phyloP scores from a whole-genome alignment of 768 basidiomycete species.

The Collybia sordida region DNA sequence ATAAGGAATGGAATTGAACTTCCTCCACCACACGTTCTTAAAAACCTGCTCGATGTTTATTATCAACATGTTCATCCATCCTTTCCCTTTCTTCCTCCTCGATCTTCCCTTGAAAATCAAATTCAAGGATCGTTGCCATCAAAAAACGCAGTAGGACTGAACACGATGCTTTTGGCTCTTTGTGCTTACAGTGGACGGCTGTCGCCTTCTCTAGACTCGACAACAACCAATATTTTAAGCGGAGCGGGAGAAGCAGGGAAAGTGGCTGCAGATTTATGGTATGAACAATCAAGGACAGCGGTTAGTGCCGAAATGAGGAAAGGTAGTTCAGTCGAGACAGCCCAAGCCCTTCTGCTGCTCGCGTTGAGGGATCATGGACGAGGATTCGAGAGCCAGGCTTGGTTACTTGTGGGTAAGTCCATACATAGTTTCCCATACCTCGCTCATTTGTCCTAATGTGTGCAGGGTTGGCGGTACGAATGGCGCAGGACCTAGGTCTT shows the following conservation, averaged over 20 bases:
- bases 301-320: conserved; percentile 7
- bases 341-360: conserved; percentile 24
- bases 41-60: conserved; percentile 23
- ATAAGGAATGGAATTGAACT: conserved; percentile 17
- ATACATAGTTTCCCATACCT: not conserved
- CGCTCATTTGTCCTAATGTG: not conserved
- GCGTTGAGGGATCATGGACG: conserved; percentile 25
- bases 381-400: conserved; percentile 25
- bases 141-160: conserved; percentile 8
- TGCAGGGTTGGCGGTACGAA: conserved; percentile 18
- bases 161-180: conserved; percentile 22
- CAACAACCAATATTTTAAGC: conserved; percentile 2
- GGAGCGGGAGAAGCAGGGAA: conserved; percentile 15
- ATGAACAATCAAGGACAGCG: conserved; percentile 16
- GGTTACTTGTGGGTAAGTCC: conserved; percentile 21
- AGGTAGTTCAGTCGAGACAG: conserved; percentile 17
- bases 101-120: conserved; percentile 9
- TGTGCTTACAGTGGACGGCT: conserved; percentile 27
- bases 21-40: conserved; percentile 22
- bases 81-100: conserved; percentile 21
- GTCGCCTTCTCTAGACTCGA: conserved; percentile 7
- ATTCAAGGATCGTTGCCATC: conserved; percentile 8
- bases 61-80: conserved; percentile 21
- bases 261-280: conserved; percentile 27
- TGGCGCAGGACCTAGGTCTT: conserved; percentile 20